Percentiles rank a stretch among this genome's conserved stretches.
Conservation (phyloP, 805 yeast genomes). For the Candida hispaniensis region DNA sequence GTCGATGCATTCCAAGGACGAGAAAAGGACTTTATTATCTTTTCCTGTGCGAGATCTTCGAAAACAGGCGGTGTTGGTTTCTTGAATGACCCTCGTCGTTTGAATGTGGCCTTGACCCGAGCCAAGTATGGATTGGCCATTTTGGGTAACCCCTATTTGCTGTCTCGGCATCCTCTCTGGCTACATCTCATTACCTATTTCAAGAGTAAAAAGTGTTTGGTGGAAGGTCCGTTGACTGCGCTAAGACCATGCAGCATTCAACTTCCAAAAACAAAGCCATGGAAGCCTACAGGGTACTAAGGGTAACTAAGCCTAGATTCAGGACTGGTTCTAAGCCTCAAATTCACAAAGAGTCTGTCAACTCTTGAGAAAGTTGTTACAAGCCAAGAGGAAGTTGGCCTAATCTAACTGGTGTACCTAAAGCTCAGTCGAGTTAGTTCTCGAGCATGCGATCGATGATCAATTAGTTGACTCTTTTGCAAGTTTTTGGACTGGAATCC, state of each 20-base stretch:
- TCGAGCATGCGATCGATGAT: no score
- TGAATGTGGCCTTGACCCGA: slow-evolving; percentile 83
- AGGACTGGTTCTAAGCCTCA: slow-evolving; percentile 23
- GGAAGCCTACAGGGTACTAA: no score
- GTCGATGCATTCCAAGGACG: slow-evolving; percentile 93
- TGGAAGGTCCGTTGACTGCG: slow-evolving; percentile 78
- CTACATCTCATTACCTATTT: slow-evolving; percentile 63
- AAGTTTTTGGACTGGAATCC: no score
- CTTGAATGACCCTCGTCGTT: slow-evolving; percentile 71
- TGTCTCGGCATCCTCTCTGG: slow-evolving; percentile 67
- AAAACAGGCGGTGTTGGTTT: slow-evolving; percentile 68
- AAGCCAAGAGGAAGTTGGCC: no score
- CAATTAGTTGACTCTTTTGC: no score
- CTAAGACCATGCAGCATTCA: slow-evolving; percentile 47
- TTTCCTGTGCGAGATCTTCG: slow-evolving; percentile 77
- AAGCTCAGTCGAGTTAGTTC: no score
- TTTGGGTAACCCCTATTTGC: slow-evolving; percentile 73
- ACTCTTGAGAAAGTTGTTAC: no score
- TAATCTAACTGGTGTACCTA: no score
- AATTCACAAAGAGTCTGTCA: no score
- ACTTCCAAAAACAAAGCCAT: slow-evolving; percentile 16
- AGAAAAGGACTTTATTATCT: slow-evolving; percentile 69
- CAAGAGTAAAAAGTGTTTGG: slow-evolving; percentile 76
- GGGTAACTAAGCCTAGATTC: slow-evolving; percentile 17
- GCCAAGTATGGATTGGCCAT: slow-evolving; percentile 74